Conservation (phyloP, 257 asterid species). For the Rhazya stricta region DNA sequence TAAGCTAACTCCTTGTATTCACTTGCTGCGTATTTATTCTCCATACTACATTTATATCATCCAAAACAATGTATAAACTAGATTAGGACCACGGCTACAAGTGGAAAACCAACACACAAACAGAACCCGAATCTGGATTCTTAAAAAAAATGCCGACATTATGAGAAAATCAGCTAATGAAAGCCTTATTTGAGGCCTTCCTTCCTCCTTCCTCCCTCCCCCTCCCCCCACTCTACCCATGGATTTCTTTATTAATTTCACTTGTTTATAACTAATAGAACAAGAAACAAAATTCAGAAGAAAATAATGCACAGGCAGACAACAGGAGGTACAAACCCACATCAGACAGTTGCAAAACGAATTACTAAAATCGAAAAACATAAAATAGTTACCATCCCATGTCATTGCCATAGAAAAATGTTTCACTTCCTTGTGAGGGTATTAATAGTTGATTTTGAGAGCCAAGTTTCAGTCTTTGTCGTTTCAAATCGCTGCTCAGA, state of each 20-base stretch:
- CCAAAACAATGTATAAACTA: neutral
- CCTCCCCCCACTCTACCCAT: neutral
- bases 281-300: neutral
- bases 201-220: neutral
- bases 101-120: neutral
- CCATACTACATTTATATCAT: neutral
- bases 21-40: neutral
- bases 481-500: constrained; percentile 49
- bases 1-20: neutral
- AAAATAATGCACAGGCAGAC: neutral
- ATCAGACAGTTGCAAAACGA: neutral
- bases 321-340: neutral
- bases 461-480: constrained; percentile 61
- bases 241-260: neutral
- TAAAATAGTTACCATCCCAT: constrained; percentile 52
- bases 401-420: constrained; percentile 59
- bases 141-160: neutral
- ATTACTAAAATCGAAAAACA: neutral
- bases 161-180: neutral
- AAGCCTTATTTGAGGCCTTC: neutral
- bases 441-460: constrained; percentile 8
- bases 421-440: constrained; percentile 43
- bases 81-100: neutral
- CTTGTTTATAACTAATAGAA: neutral
- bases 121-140: neutral